Evolutionary conservation across 352 stramenopile genomes (phyloP), one percentile per base, ranked within the genome.

Genomic region (Phytophthora hibernalis): DNA sequence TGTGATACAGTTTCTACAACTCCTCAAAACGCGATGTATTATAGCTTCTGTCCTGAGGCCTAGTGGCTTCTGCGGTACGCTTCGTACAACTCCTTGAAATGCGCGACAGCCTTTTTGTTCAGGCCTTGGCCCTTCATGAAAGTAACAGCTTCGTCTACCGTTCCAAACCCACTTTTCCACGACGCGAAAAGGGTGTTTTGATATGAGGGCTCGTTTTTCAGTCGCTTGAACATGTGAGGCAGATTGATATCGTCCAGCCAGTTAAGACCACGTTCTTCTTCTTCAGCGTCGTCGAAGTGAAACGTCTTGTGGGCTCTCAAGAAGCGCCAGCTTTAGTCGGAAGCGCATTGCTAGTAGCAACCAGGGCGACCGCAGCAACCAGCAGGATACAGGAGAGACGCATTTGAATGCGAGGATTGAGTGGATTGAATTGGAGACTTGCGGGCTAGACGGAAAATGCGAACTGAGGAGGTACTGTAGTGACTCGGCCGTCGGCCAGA

Each of bases 211-310:
- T 62, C 8, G 5, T 11, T 48, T 8, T 42, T 40, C 53, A 61
- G 40, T 50, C 28, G 12, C 40, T 61, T 5, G 26, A 61, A 61
- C 16, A 44, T 18, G 5, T 52, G 5, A 5, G 44, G 30, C 9
- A 62, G n/a, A 15, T 3, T 10, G 16, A 54, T 7, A 9, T 54
- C 20, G 5, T 61, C 40, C 16, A 40, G 52, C 7, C 53, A 62
- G 20, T 54, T 15, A 48, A 62, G 45, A 9, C 33, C 52, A 45
- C 54, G 54, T 38, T 62, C 43, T 31, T 62, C 43, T 12, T 62
- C 30, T 40, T 37, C 6, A 11, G 13, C 2, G 13, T 54, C 30
- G 18, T 30, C 30, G 18, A 33, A 15, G 7, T 42, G 9, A n/a
- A 31, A 18, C 3, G 31, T 38, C 10, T 13, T 38, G 31, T 9